Percentiles rank a stretch among this genome's conserved stretches.
Conservation (phyloP, 768 basidiomycete genomes). For the Lyophyllum shimeji region DNA sequence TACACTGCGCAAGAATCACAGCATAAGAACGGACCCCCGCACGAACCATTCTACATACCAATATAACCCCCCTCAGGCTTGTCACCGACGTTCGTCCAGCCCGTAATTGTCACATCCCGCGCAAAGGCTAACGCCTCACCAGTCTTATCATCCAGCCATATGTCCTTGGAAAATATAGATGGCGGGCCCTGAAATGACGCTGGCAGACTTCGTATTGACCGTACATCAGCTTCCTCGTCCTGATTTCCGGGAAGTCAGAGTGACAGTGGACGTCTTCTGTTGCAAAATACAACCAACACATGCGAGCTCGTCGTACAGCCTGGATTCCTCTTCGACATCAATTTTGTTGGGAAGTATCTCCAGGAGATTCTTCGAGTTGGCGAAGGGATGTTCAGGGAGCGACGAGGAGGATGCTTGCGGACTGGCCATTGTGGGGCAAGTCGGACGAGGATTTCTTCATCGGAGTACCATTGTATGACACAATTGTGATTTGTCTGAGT, state of each 20-base stretch:
- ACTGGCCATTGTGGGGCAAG: constrained; percentile 3
- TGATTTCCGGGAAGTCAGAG: constrained; percentile 2
- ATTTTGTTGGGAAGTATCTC: constrained; percentile 58
- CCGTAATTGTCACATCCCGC: constrained; percentile 61
- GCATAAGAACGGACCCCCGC: background rate
- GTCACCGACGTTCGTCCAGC: constrained; percentile 76
- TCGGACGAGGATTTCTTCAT: background rate
- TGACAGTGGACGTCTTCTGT: background rate
- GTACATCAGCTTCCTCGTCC: constrained; percentile 13
- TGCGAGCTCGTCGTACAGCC: constrained; percentile 64
- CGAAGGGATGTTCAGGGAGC: constrained; percentile 41
- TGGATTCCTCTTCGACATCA: constrained; percentile 67
- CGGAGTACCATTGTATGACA: background rate
- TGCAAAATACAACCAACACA: constrained; percentile 21
- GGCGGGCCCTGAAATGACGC: constrained; percentile 35
- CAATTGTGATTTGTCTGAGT: background rate
- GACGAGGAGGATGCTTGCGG: constrained; percentile 6
- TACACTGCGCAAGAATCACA: constrained; percentile 45
- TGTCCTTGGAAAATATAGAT: constrained; percentile 66
- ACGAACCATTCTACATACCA: constrained; percentile 36
- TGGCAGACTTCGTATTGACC: constrained; percentile 20
- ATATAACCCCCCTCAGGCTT: constrained; percentile 62
- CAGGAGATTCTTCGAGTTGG: constrained; percentile 43
- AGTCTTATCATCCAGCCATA: constrained; percentile 65
- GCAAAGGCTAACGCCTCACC: constrained; percentile 59